Evolutionary conservation across 495 filamentous ascomycete species (phyloP), one percentile per base, ranked within the genome.

Genomic region (Usnea hakonensis): DNA sequence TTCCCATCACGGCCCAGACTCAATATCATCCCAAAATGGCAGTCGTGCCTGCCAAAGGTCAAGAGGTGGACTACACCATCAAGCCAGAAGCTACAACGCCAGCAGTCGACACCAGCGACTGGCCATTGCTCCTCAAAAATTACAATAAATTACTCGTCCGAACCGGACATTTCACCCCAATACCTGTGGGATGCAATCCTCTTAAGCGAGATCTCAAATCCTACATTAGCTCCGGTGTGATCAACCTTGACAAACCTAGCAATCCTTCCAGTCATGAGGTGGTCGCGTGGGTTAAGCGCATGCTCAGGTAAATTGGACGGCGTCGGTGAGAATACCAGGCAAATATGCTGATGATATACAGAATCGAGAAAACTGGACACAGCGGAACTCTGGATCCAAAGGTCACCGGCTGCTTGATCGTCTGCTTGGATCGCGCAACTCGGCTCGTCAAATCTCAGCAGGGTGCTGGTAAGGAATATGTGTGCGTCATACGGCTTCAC

Each of bases 191-290:
- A 61, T 91, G 85, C 70, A 81, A 87, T 40, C 94, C 94, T 35
- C 78, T 89, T 67, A 91, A 88, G 74, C 90, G 94, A 75, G 92
- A 96, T 70, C 81, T 98, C 68, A 96, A 96, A 78, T 89, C 87
- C 50, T 98, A 96, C 75, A 86, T 98, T 69, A 90, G 87, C 74
- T 94, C 89, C 65, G 94, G 94, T 75, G 94, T 97, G 35, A 97
- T 98, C 78, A 97, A 97, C 76, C 85, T 95, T 58, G 94, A 97
- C 81, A 98, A 98, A 76, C 94, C 94, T 38, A 91, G 91, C 19
- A 98, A 98, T 79, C 94, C 94, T 23, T 96, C 90, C 61, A 94
- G 89, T 69, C 94, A 98, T 79, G 94, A 98, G 75, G 95, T 97
- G 46, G 94, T 98, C 68, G 91, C 94, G 59, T 98, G 94, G 95